Percentiles rank a stretch among this genome's conserved stretches.
Conservation (phyloP, 441 rosid species). For the Arabidopsis hybrid region DNA sequence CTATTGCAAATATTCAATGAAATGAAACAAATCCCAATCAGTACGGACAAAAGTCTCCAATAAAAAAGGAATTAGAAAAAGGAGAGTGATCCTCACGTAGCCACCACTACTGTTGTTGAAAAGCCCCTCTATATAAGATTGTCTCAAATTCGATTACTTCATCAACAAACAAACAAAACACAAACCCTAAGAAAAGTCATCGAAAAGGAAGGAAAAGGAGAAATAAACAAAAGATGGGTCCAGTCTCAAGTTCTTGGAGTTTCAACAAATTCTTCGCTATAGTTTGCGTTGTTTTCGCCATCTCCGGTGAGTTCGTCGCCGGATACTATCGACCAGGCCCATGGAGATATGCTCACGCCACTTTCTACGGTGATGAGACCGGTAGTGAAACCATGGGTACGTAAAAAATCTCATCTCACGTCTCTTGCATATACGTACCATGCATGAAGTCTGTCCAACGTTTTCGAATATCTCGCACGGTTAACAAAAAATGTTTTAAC, state of each 20-base stretch:
- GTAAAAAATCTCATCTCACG: not conserved
- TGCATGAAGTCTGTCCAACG: not conserved
- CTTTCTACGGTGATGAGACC: conserved; percentile 89
- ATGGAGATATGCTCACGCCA: conserved; percentile 78
- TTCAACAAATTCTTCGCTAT: conserved; percentile 41
- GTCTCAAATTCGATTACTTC: conserved; percentile 38
- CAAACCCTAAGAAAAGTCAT: conserved; percentile 15
- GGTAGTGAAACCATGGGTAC: conserved; percentile 78
- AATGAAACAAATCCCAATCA: conserved; percentile 33
- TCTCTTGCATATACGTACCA: conserved; percentile 12
- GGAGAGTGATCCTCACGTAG: conserved; percentile 68
- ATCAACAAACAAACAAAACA: conserved; percentile 24
- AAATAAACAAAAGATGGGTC: conserved; percentile 49
- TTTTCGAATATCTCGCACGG: not conserved
- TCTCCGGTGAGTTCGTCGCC: conserved; percentile 40
- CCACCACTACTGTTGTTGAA: conserved; percentile 31
- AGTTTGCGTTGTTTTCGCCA: conserved; percentile 36
- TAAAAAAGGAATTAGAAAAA: not conserved
- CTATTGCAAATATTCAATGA: conserved; percentile 8
- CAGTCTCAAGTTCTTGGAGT: conserved; percentile 48
- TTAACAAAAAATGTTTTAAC: not conserved
- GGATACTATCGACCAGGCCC: conserved; percentile 54
- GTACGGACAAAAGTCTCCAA: conserved; percentile 40
- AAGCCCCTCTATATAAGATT: conserved; percentile 34
- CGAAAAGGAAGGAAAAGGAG: not conserved